These are phyloP conservation scores for Candida khao-thaluensis DNA, from an alignment of 805 yeast genomes.

Conservation along the genomic window DNA sequence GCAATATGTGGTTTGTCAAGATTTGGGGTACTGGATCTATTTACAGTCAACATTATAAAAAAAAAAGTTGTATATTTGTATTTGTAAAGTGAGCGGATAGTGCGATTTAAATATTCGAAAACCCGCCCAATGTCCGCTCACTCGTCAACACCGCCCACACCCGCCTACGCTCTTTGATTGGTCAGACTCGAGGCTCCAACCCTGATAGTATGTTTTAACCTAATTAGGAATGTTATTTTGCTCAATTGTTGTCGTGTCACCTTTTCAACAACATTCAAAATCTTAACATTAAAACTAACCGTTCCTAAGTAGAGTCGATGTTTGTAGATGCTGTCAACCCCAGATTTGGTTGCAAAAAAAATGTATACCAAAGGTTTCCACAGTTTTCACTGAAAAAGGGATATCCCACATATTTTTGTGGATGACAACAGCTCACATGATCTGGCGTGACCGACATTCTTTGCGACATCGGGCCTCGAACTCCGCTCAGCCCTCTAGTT, in stretches of 20 bases:
- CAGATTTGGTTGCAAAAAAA: conserved; percentile 1
- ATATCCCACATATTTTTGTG: neutral
- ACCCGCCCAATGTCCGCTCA: conserved; percentile 6
- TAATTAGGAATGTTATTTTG: neutral
- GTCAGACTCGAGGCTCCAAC: too few relatives aligned
- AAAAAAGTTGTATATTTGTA: neutral
- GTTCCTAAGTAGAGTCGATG: too few relatives aligned
- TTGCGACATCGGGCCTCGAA: neutral
- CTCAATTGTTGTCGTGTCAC: conserved; percentile 1
- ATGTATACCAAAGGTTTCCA: neutral
- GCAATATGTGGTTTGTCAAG: conserved; percentile 1
- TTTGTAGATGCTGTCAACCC: conserved; percentile 5
- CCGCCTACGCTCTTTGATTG: conserved; percentile 4
- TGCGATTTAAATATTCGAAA: conserved; percentile 1
- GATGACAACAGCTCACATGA: conserved; percentile 1
- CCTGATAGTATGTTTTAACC: conserved; percentile 3
- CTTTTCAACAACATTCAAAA: neutral
- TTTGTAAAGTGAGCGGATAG: conserved; percentile 4
- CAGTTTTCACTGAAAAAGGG: too few relatives aligned
- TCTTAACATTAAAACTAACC: too few relatives aligned
- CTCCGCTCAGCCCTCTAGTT: neutral
- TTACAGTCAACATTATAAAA: conserved; percentile 1
- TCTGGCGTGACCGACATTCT: conserved; percentile 2
- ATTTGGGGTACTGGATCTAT: conserved; percentile 4
- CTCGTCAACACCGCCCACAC: neutral